Base-by-base conservation (phyloP, 2,329 filamentous ascomycete genomes). In the Aureobasidium sp. region DNA sequence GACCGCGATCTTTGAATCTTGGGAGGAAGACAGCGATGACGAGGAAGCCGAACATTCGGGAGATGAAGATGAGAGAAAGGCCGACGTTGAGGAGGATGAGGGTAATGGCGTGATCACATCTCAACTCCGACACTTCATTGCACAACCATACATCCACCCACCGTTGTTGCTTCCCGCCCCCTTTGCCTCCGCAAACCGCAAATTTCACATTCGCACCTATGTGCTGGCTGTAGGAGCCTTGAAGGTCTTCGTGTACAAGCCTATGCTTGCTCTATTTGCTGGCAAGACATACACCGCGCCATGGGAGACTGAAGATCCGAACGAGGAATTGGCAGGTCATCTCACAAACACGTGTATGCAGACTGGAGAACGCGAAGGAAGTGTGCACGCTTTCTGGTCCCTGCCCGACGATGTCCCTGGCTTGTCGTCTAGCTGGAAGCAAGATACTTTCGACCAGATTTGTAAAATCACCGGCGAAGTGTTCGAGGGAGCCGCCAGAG, bases 261-360 rank as follows among this genome's bases (percentile, higher is more conserved):
- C 87, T 64, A 96, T 97, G 91, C 87, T 99, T 12, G 92, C 93
- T 0, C 85, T 99, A 39, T 97, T 97, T 76, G 91, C 94, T 0
- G 87, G 85, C 10, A 83, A 84, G 65, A 74, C 85, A 0, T 99
- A 97, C 75, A 70, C 75, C 0, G 72, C 87, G 0, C 93, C 92
- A 0, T 82, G 81, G 75, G 67, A 70, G 7, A 60, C 68, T 10
- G 69, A 70, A 32, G 67, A 68, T 9, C 68, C 72, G 10, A 73
- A 73, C 62, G 76, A 77, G 7, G 81, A 88, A 67, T 83, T 96
- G 6, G 84, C 85, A 55, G 82, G 86, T 0, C 94, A 97, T 72
- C 82, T 99, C 3, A 99, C 94, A 48, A 99, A 99, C 74, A 97
- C 94, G 2, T 99, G 94, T 73, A 84, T 97, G 1, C 94, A 97